A percentile compares a stretch with the other conserved stretches of the same genome.
phyloP scores from a whole-genome alignment of 331 rosid species.

The Arachis monticola region DNA sequence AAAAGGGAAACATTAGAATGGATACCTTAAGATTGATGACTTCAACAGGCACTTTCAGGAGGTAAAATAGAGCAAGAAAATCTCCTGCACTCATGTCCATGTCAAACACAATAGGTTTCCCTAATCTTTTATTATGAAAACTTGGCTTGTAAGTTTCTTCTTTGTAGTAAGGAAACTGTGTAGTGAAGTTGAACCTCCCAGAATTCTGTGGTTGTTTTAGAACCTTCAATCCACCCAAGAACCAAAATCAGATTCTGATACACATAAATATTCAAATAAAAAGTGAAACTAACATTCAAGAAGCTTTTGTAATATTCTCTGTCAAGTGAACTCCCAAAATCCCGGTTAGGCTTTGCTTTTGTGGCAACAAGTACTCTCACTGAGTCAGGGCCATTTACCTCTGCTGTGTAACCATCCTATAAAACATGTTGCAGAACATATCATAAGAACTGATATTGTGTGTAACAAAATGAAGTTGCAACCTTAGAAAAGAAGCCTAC shows the following conservation, averaged over 20 bases:
- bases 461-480: conserved; percentile 13
- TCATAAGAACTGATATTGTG: conserved; percentile 18
- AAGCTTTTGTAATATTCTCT: conserved; percentile 71
- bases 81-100: conserved; percentile 99
- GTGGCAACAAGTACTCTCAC: conserved; percentile 90
- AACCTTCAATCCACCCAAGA: conserved; percentile 51
- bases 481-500: conserved; percentile 39
- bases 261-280: not conserved
- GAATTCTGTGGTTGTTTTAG: conserved; percentile 63
- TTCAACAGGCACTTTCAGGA: conserved; percentile 84
- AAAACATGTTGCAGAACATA: conserved; percentile 30
- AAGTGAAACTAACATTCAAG: conserved; percentile 58
- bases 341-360: conserved; percentile 74
- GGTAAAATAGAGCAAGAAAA: conserved; percentile 79
- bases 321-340: conserved; percentile 58
- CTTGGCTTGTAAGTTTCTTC: conserved; percentile 69
- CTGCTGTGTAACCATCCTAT: conserved; percentile 89
- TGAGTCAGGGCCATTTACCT: conserved; percentile 64
- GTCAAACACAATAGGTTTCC: conserved; percentile 84
- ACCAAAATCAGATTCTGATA: not conserved
- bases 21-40: conserved; percentile 75
- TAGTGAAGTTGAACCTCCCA: conserved; percentile 80
- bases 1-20: conserved; percentile 3
- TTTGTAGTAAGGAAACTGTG: conserved; percentile 77
- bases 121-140: conserved; percentile 52